phyloP scores from a whole-genome alignment of 1,284 basidiomycete genomes.

The Cutaneotrichosporon cutaneum region DNA sequence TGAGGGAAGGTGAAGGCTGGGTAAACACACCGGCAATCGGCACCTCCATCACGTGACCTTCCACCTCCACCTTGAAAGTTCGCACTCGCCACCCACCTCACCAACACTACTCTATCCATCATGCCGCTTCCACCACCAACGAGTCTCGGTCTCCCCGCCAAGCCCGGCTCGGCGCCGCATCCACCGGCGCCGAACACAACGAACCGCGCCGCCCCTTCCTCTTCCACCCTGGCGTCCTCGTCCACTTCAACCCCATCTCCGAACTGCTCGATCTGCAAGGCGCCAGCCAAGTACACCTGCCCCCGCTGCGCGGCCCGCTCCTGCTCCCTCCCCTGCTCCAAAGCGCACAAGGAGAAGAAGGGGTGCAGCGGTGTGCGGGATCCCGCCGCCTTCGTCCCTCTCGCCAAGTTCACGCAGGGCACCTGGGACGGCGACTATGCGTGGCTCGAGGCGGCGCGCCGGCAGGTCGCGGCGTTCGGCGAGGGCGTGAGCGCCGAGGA shows the following conservation, averaged over 20 bases:
- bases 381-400: slow-evolving; percentile 68
- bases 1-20: too few species aligned
- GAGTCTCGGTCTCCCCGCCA: background rate
- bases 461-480: slow-evolving; percentile 70
- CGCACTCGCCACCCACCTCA: slow-evolving; percentile 4
- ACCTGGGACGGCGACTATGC: slow-evolving; percentile 80
- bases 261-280: slow-evolving; percentile 30
- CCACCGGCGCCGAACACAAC: background rate
- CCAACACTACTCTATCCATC: background rate
- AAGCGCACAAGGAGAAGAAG: slow-evolving; percentile 65
- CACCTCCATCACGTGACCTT: slow-evolving; percentile 7
- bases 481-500: slow-evolving; percentile 59
- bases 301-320: slow-evolving; percentile 69
- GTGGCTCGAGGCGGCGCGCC: slow-evolving; percentile 74
- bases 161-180: background rate
- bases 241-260: slow-evolving; percentile 3
- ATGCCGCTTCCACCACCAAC: slow-evolving; percentile 14
- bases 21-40: too few species aligned
- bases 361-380: slow-evolving; percentile 72
- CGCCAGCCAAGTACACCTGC: slow-evolving; percentile 70
- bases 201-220: background rate
- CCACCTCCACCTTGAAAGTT: slow-evolving; percentile 5
- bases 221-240: too few species aligned
- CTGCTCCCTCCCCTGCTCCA: slow-evolving; percentile 71
- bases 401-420: slow-evolving; percentile 77